Evolutionary conservation across 768 basidiomycete species (phyloP), one percentile per base, ranked within the genome.

Genomic region (Termitomyces sp.): DNA sequence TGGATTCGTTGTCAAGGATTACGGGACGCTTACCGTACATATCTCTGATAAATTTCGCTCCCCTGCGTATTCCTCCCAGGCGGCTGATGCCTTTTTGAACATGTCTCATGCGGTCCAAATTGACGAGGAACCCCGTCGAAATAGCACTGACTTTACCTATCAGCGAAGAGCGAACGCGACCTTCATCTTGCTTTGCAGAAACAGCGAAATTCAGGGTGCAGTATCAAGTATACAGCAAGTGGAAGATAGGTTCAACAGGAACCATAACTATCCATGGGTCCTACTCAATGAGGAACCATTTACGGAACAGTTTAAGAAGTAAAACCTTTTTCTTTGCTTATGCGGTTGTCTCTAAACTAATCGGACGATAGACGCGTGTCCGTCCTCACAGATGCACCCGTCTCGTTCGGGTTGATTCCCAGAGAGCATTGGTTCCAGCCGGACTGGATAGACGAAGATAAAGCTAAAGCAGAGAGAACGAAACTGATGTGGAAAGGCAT

Each of bases 211-310:
- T n/a, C 60, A 67, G 33, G 78, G 78, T 26, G 80, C 80, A 35
- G 66, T 82, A 31, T 71, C 78, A 31, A 84, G 81, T 56, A 82
- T 88, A 58, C 79, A 80, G 60, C 80, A 82, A 57, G 75, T 87
- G 70, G 94, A 98, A 72, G 86, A 90, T 63, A 75, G 88, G 30
- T 96, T 95, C 72, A 98, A 98, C 74, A 77, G 75, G 59, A 76
- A 81, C 59, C 85, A 83, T 61, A 71, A 72, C 14, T 94, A 94
- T 69, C 89, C 90, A 9, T 94, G 86, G 73, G 83, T 89, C n/a
- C 83, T 94, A 64, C 76, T 95, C 40, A 94, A 94, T 67, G 91
- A 94, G 50, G 84, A 85, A 61, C 81, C 81, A 0, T 92, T 91
- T 67, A 78, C 80, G 3, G 82, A 86, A 6, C 81, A 84, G 38